These are phyloP conservation scores for Chloris gayana DNA, from an alignment of 176 grass and related monocot genomes.

Conservation along the genomic window DNA sequence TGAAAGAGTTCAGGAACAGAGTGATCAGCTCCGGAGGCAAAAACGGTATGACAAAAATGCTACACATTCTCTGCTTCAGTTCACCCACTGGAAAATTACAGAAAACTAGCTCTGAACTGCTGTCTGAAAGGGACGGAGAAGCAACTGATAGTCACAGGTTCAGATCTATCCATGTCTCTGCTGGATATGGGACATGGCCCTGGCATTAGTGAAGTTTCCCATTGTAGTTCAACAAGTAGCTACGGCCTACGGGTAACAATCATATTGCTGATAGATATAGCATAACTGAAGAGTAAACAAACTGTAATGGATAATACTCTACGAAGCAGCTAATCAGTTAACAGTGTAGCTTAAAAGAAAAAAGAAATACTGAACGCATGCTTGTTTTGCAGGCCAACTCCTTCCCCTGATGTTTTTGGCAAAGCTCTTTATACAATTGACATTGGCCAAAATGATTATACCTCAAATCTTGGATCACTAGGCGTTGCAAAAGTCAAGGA, in stretches of 20 bases:
- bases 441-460: conserved; percentile 90
- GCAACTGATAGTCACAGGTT: too few relatives aligned
- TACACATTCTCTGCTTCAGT: not conserved
- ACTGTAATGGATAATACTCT: not conserved
- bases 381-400: conserved; percentile 42
- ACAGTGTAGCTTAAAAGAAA: not conserved
- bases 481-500: conserved; percentile 44
- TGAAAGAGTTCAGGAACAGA: conserved; percentile 53
- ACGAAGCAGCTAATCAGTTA: not conserved
- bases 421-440: conserved; percentile 67
- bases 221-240: too few relatives aligned
- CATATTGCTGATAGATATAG: too few relatives aligned
- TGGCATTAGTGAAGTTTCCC: too few relatives aligned
- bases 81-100: not conserved
- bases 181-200: too few relatives aligned
- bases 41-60: conserved; percentile 13
- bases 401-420: conserved; percentile 31
- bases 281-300: too few relatives aligned
- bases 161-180: too few relatives aligned
- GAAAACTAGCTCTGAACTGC: not conserved
- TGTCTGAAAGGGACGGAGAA: not conserved
- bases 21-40: conserved; percentile 5
- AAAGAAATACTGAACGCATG: not conserved
- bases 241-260: too few relatives aligned
- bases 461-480: conserved; percentile 55